phyloP scores from a whole-genome alignment of 2,329 filamentous ascomycete genomes.

The Paecilomyces dactylethromorphus region DNA sequence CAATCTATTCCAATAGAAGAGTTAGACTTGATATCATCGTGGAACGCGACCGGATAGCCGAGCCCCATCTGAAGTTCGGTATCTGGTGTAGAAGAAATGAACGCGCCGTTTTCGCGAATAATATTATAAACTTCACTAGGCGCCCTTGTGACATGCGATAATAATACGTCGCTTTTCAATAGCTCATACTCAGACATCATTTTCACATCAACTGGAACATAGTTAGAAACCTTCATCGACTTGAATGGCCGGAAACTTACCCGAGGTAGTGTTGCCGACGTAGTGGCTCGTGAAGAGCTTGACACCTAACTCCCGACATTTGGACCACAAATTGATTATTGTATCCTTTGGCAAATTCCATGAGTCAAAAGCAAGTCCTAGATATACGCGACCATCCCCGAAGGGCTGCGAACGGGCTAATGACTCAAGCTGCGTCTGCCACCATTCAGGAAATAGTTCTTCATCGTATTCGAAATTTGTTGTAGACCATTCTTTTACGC shows the following conservation, averaged over 20 bases:
- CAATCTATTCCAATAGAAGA: slow-evolving; percentile 24
- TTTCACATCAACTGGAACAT: neutral
- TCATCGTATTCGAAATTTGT: slow-evolving; percentile 9
- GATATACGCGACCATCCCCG: slow-evolving; percentile 17
- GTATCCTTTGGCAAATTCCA: slow-evolving; percentile 17
- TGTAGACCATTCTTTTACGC: slow-evolving; percentile 15
- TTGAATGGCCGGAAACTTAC: neutral
- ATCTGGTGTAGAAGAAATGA: slow-evolving; percentile 20
- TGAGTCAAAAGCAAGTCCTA: slow-evolving; percentile 23
- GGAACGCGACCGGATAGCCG: slow-evolving; percentile 18
- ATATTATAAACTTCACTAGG: slow-evolving; percentile 13
- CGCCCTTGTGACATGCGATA: neutral
- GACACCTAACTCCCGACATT: slow-evolving; percentile 10
- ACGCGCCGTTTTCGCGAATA: slow-evolving; percentile 6
- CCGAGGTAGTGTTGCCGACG: neutral
- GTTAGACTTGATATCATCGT: slow-evolving; percentile 10
- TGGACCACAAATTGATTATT: slow-evolving; percentile 13
- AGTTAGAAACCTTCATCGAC: neutral
- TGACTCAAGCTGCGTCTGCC: slow-evolving; percentile 13
- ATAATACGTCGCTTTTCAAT: neutral
- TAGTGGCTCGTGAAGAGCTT: slow-evolving; percentile 22
- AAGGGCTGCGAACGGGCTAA: slow-evolving; percentile 11
- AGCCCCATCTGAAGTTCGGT: slow-evolving; percentile 26
- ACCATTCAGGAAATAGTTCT: slow-evolving; percentile 17
- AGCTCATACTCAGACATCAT: neutral